Percentiles rank a stretch among this genome's conserved stretches.
These are phyloP conservation scores for Leccinum aurantiacum DNA, from an alignment of 768 basidiomycete species.

Conservation along the genomic window DNA sequence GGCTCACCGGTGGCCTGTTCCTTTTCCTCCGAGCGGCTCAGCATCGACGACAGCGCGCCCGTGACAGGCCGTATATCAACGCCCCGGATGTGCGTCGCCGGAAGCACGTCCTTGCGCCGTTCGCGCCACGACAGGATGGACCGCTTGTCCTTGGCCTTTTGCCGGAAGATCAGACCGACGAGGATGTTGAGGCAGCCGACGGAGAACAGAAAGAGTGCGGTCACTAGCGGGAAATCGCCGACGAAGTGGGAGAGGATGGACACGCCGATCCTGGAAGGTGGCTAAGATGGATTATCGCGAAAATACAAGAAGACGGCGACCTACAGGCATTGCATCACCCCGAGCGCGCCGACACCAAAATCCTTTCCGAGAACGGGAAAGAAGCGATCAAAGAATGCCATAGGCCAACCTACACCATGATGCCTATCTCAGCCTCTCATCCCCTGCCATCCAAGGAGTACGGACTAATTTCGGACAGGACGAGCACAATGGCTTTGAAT, in stretches of 20 bases:
- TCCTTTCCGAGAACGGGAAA: conserved; percentile 86
- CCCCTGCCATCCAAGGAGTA: background rate
- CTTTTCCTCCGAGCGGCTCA: conserved; percentile 2
- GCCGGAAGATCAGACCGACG: conserved; percentile 78
- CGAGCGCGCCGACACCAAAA: conserved; percentile 86
- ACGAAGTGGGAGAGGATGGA: conserved; percentile 76
- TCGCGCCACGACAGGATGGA: conserved; percentile 68
- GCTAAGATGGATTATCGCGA: background rate
- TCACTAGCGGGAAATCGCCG: conserved; percentile 80
- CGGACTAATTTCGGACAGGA: conserved; percentile 47
- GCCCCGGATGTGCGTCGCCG: conserved; percentile 32
- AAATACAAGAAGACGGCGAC: conserved; percentile 25
- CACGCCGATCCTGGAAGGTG: conserved; percentile 52
- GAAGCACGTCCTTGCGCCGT: conserved; percentile 55
- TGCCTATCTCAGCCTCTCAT: background rate
- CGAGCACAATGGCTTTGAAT: conserved; percentile 73
- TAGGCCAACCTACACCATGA: conserved; percentile 57
- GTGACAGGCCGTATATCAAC: conserved; percentile 28
- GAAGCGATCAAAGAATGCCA: conserved; percentile 77
- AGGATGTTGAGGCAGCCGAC: conserved; percentile 82
- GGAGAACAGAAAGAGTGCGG: conserved; percentile 83
- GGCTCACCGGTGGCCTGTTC: conserved; percentile 36
- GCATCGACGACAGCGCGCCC: conserved; percentile 11
- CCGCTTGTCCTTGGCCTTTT: conserved; percentile 61
- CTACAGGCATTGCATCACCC: conserved; percentile 83